These are phyloP conservation scores for Erythrobasidium hasegawianum DNA, from an alignment of 1,284 basidiomycete species.

Conservation along the genomic window DNA sequence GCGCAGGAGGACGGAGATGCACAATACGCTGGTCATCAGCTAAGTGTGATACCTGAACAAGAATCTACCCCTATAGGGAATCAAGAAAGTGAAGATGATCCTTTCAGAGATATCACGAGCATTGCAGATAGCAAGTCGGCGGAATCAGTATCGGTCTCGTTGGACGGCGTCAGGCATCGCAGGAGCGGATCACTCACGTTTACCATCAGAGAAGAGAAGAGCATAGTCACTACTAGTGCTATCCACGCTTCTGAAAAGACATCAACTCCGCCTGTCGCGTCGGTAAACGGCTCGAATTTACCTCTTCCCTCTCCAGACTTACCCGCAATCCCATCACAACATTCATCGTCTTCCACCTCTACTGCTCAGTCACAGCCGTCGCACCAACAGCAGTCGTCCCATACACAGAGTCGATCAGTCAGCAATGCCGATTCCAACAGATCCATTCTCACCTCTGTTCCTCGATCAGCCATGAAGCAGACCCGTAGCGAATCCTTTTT, in stretches of 20 bases:
- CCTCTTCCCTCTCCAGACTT: slow-evolving; percentile 31
- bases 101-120: slow-evolving; percentile 82
- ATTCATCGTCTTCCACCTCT: slow-evolving; percentile 44
- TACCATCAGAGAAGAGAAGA: slow-evolving; percentile 3
- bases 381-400: slow-evolving; percentile 13
- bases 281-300: background rate
- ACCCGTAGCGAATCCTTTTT: slow-evolving; percentile 16
- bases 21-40: background rate
- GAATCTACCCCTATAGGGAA: slow-evolving; percentile 38
- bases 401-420: slow-evolving; percentile 27
- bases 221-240: background rate
- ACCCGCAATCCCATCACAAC: slow-evolving; percentile 11
- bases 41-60: slow-evolving; percentile 6
- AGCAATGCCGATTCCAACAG: background rate
- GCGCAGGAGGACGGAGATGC: background rate
- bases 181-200: slow-evolving; percentile 26
- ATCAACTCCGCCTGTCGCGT: slow-evolving; percentile 16
- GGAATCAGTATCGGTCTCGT: background rate
- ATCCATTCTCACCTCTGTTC: background rate
- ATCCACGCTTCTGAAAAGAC: slow-evolving; percentile 6
- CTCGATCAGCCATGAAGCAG: slow-evolving; percentile 17
- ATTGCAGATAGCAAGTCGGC: slow-evolving; percentile 46
- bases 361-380: slow-evolving; percentile 40
- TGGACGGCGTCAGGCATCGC: background rate
- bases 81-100: slow-evolving; percentile 63